Conservation (phyloP, 257 asterid genomes). For the Verbena officinalis region DNA sequence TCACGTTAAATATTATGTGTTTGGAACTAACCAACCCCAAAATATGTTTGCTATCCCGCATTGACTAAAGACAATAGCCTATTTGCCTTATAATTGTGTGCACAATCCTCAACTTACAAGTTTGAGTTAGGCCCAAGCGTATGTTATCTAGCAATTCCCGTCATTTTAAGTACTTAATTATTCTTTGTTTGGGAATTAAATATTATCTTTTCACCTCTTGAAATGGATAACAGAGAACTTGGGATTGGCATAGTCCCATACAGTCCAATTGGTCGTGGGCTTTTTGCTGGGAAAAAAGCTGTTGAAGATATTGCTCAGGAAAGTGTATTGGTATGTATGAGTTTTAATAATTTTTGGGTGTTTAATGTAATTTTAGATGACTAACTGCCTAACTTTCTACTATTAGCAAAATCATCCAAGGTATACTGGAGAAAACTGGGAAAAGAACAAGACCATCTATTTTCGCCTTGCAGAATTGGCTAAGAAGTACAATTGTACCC, state of each 20-base stretch:
- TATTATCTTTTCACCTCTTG: not conserved
- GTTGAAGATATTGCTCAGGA: slow-evolving; percentile 41
- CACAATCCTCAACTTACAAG: too few species aligned
- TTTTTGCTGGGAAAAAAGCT: slow-evolving; percentile 54
- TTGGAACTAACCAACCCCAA: too few species aligned
- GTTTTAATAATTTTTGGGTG: not conserved
- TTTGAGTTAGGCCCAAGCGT: too few species aligned
- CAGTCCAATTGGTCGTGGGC: not conserved
- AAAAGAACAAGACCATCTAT: slow-evolving; percentile 59
- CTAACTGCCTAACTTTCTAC: slow-evolving; percentile 17
- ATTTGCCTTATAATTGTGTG: too few species aligned
- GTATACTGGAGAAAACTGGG: slow-evolving; percentile 60
- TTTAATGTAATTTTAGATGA: not conserved
- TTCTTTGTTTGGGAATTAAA: not conserved
- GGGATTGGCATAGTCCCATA: too few species aligned
- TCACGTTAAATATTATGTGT: too few species aligned
- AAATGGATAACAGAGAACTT: not conserved
- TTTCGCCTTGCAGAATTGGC: slow-evolving; percentile 51
- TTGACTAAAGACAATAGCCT: too few species aligned
- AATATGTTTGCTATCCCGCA: too few species aligned
- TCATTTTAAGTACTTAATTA: too few species aligned
- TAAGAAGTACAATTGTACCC: slow-evolving; percentile 51
- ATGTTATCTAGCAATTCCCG: too few species aligned
- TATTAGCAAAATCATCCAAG: slow-evolving; percentile 51
- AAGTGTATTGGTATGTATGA: slow-evolving; percentile 45